A percentile compares a stretch with the other conserved stretches of the same genome.
phyloP scores from a whole-genome alignment of 192 early-diverging fungal genomes.

The Gaertneriomyces sp. region DNA sequence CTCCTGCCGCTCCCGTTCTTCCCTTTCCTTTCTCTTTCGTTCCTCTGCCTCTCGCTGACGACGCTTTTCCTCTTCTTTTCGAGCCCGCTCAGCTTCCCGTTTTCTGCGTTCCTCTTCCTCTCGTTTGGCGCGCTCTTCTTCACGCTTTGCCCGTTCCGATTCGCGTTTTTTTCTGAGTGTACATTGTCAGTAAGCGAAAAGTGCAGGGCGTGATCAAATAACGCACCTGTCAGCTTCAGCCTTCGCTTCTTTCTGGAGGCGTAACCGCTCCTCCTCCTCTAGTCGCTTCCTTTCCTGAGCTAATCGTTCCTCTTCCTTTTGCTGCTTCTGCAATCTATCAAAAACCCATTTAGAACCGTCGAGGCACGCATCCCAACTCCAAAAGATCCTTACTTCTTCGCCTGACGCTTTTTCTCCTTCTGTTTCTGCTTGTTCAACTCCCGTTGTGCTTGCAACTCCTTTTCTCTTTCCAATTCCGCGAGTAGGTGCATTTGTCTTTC shows the following conservation, averaged over 20 bases:
- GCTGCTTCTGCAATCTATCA: conserved; percentile 61
- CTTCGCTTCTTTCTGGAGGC: conserved; percentile 38
- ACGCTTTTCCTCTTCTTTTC: conserved; percentile 62
- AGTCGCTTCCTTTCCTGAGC: conserved; percentile 43
- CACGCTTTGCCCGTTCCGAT: conserved; percentile 38
- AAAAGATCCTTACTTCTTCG: conserved; percentile 55
- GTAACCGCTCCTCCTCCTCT: conserved; percentile 42
- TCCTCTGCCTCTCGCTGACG: conserved; percentile 42
- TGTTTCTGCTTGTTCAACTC: conserved; percentile 42
- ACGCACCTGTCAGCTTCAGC: conserved; percentile 34
- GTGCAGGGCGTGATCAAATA: neutral
- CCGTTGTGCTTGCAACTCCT: conserved; percentile 41
- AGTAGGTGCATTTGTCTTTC: conserved; percentile 85
- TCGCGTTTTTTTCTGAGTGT: conserved; percentile 45
- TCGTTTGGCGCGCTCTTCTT: conserved; percentile 22
- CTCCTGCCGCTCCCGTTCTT: conserved; percentile 53
- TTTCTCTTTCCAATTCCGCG: conserved; percentile 84
- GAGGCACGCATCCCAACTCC: neutral
- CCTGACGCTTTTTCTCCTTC: conserved; percentile 51
- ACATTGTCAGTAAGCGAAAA: neutral
- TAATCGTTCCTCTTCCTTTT: conserved; percentile 66
- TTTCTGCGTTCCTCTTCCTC: conserved; percentile 51
- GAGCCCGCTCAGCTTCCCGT: conserved; percentile 51
- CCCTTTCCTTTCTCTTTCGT: conserved; percentile 31
- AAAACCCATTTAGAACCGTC: neutral